Evolutionary conservation across 78 protist genomes (phyloP), one percentile per base, ranked within the genome.

Genomic region (Goniomonas avonlea): DNA sequence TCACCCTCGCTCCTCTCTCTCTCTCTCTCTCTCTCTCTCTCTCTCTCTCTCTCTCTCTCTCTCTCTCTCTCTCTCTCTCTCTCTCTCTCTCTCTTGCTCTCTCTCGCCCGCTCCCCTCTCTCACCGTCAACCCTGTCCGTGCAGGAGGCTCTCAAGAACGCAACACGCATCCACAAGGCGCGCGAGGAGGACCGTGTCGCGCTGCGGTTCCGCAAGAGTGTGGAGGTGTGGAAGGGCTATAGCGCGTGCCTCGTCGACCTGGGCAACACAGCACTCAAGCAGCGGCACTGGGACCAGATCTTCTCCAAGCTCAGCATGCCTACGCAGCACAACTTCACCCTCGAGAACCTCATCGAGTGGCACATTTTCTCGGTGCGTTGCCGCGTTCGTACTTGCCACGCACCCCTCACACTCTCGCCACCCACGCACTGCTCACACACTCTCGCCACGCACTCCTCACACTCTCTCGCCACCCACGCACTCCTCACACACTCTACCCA

Each of bases 271-370:
- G 83, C 83, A 3, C 27, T 79, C 40, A 59, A 65, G 43, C 1
- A 13, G 2, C 35, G 83, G 7, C 83, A 79, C 31, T 79, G 83
- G 83, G 53, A 41, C 34, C 32, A 79, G 73, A 45, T 69, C 20
- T 87, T 83, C 79, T 25, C 20, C 27, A 17, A 23, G 55, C 21
- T 87, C 31, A 73, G 61, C 48, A 13, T 37, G 31, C 3, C 82
- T 5, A 60, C 35, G 29, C 21, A 3, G 43, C 82, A 70, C 37
- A 69, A 35, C 35, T 45, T 84, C 85, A 74, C 83, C 5, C 82
- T 86, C 35, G 70, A 53, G 15, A 37, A 25, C 41, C 75, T 87
- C 37, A 23, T 73, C 21, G 9, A 20, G 37, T 55, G 48, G 77
- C 58, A 74, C 43, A 47, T 75, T 40, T 32, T 50, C 18, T 13